These are phyloP conservation scores for Rhizophagus clarus DNA, from an alignment of 192 early-diverging fungal species.

Conservation along the genomic window DNA sequence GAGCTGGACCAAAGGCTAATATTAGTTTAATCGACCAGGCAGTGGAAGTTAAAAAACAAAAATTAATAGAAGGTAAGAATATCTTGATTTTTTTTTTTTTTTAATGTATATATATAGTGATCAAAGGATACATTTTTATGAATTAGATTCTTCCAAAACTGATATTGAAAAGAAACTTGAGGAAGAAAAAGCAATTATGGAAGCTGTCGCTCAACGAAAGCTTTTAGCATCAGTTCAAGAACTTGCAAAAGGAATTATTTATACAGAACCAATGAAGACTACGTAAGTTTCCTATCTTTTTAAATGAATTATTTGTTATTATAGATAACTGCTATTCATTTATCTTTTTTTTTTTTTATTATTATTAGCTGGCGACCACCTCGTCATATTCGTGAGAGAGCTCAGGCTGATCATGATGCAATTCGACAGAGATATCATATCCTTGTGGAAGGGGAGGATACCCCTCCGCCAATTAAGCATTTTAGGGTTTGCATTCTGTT, in stretches of 20 bases:
- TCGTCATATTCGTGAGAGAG: conserved; percentile 62
- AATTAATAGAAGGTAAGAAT: conserved; percentile 46
- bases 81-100: neutral
- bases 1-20: conserved; percentile 62
- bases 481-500: conserved; percentile 56
- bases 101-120: neutral
- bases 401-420: conserved; percentile 50
- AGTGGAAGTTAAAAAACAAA: conserved; percentile 69
- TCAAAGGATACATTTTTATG: neutral
- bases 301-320: neutral
- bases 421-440: conserved; percentile 89
- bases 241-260: conserved; percentile 82
- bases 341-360: neutral
- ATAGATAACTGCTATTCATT: neutral
- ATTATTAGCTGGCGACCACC: conserved; percentile 77
- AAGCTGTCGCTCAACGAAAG: conserved; percentile 78
- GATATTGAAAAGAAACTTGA: conserved; percentile 82
- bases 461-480: conserved; percentile 80
- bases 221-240: conserved; percentile 84
- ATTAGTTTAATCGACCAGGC: conserved; percentile 85
- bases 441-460: conserved; percentile 82
- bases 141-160: conserved; percentile 53
- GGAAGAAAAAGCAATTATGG: conserved; percentile 79
- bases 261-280: conserved; percentile 84
- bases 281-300: conserved; percentile 40